These are phyloP conservation scores for Rhodamnia argentea DNA, from an alignment of 345 rosid genomes.

Conservation along the genomic window DNA sequence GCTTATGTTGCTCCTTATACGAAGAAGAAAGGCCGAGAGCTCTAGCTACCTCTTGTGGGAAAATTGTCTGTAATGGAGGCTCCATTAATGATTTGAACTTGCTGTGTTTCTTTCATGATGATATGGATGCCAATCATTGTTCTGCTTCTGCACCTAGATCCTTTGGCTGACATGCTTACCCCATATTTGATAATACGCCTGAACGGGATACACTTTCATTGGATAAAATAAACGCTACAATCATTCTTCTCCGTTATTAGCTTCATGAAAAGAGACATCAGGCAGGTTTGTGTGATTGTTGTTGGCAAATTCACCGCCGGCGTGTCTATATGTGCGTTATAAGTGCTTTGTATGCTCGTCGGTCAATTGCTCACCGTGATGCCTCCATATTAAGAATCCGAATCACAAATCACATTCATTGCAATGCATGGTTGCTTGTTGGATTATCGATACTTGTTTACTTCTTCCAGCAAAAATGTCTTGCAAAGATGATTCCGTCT, in stretches of 20 bases:
- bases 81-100: neutral
- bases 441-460: neutral
- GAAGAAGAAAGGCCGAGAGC: neutral
- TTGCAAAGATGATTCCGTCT: too few relatives aligned
- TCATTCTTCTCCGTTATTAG: neutral
- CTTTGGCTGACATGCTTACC: neutral
- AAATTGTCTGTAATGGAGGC: neutral
- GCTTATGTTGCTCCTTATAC: too few relatives aligned
- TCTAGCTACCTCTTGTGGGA: neutral
- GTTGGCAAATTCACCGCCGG: neutral
- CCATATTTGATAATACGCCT: neutral
- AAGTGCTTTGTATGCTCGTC: neutral
- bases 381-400: too few relatives aligned
- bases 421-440: neutral
- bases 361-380: too few relatives aligned
- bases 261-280: neutral
- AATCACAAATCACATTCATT: neutral
- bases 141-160: neutral
- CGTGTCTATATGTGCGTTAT: neutral
- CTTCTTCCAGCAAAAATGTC: neutral
- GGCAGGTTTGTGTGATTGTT: neutral
- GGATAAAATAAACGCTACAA: neutral
- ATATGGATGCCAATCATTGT: neutral
- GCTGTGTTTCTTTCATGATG: neutral
- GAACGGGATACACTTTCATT: neutral